phyloP scores from a whole-genome alignment of 139 green algal species.

The Mychonastes homosphaera region DNA sequence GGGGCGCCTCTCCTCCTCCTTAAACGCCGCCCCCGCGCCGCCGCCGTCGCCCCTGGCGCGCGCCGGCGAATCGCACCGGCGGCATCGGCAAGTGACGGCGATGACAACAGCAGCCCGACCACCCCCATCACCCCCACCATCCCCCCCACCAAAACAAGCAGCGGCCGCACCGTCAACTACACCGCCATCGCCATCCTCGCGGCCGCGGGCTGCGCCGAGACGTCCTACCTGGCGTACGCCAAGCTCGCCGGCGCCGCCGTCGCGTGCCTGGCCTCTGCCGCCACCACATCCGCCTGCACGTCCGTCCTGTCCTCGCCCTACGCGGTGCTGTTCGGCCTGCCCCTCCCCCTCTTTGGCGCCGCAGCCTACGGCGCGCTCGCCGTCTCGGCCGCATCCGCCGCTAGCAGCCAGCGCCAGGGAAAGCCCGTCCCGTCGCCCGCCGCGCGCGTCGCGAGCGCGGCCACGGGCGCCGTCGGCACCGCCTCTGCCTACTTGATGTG shows the following conservation, averaged over 20 bases:
- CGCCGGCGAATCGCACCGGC: too few species aligned
- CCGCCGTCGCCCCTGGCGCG: too few species aligned
- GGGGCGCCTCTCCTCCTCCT: too few species aligned
- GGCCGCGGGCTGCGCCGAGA: slow-evolving; percentile 50
- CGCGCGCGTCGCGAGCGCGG: slow-evolving; percentile 20
- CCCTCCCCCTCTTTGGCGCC: slow-evolving; percentile 53
- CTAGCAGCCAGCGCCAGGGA: slow-evolving; percentile 4
- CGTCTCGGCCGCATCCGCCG: slow-evolving; percentile 20
- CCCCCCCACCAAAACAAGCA: slow-evolving; percentile 2
- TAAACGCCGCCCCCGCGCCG: too few species aligned
- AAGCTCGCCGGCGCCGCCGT: slow-evolving; percentile 50
- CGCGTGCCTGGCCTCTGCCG: too few species aligned
- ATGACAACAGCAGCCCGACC: not conserved
- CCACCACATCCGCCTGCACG: slow-evolving; percentile 48
- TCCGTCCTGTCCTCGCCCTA: slow-evolving; percentile 63
- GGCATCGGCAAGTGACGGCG: slow-evolving; percentile 1
- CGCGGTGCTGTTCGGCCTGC: slow-evolving; percentile 54
- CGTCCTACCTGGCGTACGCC: slow-evolving; percentile 60
- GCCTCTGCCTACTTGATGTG: slow-evolving; percentile 62
- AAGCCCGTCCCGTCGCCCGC: not conserved
- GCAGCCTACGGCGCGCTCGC: slow-evolving; percentile 51
- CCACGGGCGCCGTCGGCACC: slow-evolving; percentile 44
- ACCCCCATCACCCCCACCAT: not conserved
- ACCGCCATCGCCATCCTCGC: slow-evolving; percentile 33
- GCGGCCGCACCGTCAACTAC: slow-evolving; percentile 9